phyloP scores from a whole-genome alignment of 2,329 filamentous ascomycete species.

The Aureobasidium sp. region DNA sequence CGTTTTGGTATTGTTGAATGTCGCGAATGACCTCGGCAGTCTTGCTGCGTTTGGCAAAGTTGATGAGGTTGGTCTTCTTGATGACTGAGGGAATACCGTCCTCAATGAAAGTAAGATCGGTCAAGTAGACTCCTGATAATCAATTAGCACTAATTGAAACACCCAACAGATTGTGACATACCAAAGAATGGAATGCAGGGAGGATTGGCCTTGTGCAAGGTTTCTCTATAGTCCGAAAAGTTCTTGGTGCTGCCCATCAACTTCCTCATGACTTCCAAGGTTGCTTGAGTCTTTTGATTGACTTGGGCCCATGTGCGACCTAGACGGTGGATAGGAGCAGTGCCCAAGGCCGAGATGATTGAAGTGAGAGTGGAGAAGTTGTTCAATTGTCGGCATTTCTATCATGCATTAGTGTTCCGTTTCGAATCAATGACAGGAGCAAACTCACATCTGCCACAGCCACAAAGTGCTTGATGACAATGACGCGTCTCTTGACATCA shows the following conservation, averaged over 20 bases:
- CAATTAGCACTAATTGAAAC: background rate
- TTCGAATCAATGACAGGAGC: background rate
- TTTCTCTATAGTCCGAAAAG: constrained; percentile 92
- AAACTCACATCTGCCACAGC: constrained; percentile 84
- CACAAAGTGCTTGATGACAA: constrained; percentile 98
- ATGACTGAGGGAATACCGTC: constrained; percentile 94
- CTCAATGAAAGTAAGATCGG: constrained; percentile 96
- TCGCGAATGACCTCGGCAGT: constrained; percentile 97
- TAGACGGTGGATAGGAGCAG: constrained; percentile 87
- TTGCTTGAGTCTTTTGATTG: constrained; percentile 70
- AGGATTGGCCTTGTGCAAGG: constrained; percentile 84
- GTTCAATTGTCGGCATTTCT: constrained; percentile 92
- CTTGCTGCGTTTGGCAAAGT: constrained; percentile 96
- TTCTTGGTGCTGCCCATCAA: constrained; percentile 98
- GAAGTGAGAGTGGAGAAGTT: constrained; percentile 97
- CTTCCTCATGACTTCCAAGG: constrained; percentile 83
- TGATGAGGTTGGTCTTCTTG: constrained; percentile 94
- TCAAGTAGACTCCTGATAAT: constrained; percentile 79
- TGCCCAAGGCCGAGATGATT: constrained; percentile 92
- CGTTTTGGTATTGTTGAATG: constrained; percentile 97
- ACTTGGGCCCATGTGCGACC: constrained; percentile 93
- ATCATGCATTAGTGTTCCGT: constrained; percentile 23
- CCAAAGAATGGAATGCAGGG: constrained; percentile 98
- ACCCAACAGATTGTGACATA: constrained; percentile 37
- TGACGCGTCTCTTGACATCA: constrained; percentile 91